Percentiles rank a stretch among this genome's conserved stretches.
phyloP scores from a whole-genome alignment of 257 asterid species.

The Primulina eburnea region DNA sequence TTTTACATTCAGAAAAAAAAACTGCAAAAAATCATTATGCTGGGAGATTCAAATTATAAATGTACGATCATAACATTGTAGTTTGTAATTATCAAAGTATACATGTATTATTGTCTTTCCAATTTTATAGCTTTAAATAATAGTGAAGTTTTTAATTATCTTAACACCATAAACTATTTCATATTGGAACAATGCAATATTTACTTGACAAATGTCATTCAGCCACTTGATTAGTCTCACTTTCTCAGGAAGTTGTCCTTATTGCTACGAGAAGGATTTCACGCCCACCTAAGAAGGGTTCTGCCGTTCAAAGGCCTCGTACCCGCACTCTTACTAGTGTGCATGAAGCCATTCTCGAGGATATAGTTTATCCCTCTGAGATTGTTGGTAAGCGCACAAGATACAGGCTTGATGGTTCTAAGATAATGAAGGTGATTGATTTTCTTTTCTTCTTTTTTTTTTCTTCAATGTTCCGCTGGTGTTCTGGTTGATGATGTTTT shows the following conservation, averaged over 20 bases:
- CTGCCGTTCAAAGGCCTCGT: constrained; percentile 68
- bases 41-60: neutral
- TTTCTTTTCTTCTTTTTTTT: neutral
- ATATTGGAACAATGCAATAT: neutral
- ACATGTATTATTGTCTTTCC: neutral
- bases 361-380: constrained; percentile 67
- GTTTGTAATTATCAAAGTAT: too few species aligned
- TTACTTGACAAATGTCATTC: neutral
- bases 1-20: neutral
- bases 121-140: neutral
- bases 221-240: neutral
- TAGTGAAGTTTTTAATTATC: too few species aligned
- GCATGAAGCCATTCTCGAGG: constrained; percentile 78
- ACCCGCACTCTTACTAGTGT: constrained; percentile 70
- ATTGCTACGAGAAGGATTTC: constrained; percentile 75
- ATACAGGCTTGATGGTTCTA: constrained; percentile 69
- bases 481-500: neutral
- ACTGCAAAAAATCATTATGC: neutral
- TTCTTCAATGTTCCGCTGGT: too few species aligned
- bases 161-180: neutral
- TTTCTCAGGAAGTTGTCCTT: constrained; percentile 67
- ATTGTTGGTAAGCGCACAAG: constrained; percentile 62
- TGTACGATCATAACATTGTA: too few species aligned
- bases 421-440: constrained; percentile 58
- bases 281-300: constrained; percentile 78